phyloP scores from a whole-genome alignment of 352 stramenopile genomes.

The Phytophthora pinifolia region DNA sequence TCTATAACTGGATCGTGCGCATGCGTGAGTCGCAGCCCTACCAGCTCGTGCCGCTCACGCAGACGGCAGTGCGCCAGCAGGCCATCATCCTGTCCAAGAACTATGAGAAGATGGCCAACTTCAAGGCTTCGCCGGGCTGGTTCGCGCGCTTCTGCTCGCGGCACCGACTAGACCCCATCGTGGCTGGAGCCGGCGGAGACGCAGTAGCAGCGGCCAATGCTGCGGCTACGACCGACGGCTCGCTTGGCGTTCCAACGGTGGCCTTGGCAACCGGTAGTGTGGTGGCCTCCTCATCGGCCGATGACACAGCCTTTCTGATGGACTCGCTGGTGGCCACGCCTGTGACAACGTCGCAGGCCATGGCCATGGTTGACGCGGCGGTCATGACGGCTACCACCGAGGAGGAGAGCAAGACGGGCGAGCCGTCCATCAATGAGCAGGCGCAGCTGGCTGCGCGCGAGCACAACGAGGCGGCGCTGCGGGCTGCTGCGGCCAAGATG shows the following conservation, averaged over 20 bases:
- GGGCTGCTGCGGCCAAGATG: conserved; percentile 26
- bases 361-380: conserved; percentile 20
- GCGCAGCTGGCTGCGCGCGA: conserved; percentile 37
- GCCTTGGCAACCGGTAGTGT: conserved; percentile 11
- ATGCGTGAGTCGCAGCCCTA: conserved; percentile 83
- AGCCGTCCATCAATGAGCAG: conserved; percentile 48
- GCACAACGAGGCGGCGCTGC: conserved; percentile 42
- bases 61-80: conserved; percentile 82
- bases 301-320: conserved; percentile 36
- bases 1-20: conserved; percentile 85
- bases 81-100: conserved; percentile 84
- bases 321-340: conserved; percentile 23
- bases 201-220: conserved; percentile 1
- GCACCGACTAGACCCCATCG: conserved; percentile 73
- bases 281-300: conserved; percentile 8
- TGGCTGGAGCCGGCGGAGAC: conserved; percentile 21
- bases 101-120: conserved; percentile 81
- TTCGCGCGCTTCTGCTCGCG: conserved; percentile 88
- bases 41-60: conserved; percentile 82
- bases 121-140: conserved; percentile 87
- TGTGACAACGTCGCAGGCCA: conserved; percentile 17
- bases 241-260: conserved; percentile 11
- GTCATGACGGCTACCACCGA: conserved; percentile 6
- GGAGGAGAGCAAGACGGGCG: conserved; percentile 34
- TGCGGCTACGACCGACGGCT: background rate